Evolutionary conservation across 805 yeast species (phyloP), one percentile per base, ranked within the genome.

Genomic region (Lipomyces orientalis): DNA sequence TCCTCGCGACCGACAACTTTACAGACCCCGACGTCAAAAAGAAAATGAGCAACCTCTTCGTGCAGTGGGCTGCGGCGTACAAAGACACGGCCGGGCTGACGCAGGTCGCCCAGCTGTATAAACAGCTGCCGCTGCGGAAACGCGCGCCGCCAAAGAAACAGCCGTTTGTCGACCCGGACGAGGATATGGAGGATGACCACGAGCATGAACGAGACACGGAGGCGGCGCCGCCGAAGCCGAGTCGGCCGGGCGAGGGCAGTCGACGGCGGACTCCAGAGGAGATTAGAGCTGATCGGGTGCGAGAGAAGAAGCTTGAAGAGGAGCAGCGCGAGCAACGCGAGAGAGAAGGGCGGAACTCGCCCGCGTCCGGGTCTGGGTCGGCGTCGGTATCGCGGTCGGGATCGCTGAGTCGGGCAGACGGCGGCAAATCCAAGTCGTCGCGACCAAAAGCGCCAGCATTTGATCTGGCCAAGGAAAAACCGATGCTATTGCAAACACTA

Each of bases 61-160:
- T 82, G 25, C 86, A 87, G 6, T 94, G 98, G 98, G 80, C 85
- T 58, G 74, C 77, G 4, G 90, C 88, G 68, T 84, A 87, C 73
- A 75, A 74, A 4, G 87, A 82, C 34, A 77, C 82, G 62, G 80
- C 80, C 0, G 86, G 85, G 14, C 85, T 87, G 75, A 76, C 79
- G 59, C 83, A 83, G 35, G 73, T 90, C 64, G 85, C 85, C 0
- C 67, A 67, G 1, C 78, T 90, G 68, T 84, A 83, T 75, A 77
- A 79, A 58, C 76, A 76, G 52, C 75, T 84, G 52, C 89, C 88
- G 0, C 73, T 75, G 52, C 74, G 75, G 63, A 69, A 73, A 64
- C 67, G 72, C 60, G 64, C 74, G 68, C 73, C 75, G 65, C 69
- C 70, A 49, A 66, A 69, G 56, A 71, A 39, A 49, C 69, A 69